Conservation (phyloP, 805 yeast genomes). For the Dipodascopsis uninucleata region DNA sequence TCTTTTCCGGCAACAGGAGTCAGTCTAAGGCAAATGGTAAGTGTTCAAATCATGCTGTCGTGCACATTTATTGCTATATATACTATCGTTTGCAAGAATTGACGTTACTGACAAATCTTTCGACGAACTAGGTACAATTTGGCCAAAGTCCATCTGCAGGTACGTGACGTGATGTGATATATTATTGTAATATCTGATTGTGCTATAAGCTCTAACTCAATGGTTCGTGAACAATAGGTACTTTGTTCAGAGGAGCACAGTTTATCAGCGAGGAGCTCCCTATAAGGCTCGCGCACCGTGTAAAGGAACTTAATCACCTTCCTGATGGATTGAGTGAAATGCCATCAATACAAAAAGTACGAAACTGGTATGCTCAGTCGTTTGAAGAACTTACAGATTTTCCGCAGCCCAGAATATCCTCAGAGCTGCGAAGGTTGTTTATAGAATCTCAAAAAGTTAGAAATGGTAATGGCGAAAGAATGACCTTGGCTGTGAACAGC, state of each 20-base stretch:
- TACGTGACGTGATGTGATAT: constrained; percentile 35
- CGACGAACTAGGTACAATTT: constrained; percentile 62
- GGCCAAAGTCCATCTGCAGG: constrained; percentile 79
- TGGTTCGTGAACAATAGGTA: constrained; percentile 23
- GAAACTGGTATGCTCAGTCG: constrained; percentile 87
- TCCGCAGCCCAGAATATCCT: constrained; percentile 52
- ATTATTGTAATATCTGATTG: background rate
- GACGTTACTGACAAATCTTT: no score
- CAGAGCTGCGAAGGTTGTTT: constrained; percentile 42
- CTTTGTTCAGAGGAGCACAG: constrained; percentile 67
- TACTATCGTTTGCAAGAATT: background rate
- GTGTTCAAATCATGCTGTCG: background rate
- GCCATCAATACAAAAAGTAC: constrained; percentile 72
- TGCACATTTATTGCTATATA: background rate
- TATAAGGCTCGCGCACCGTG: constrained; percentile 78
- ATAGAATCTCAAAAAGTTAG: constrained; percentile 25
- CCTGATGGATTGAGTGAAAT: constrained; percentile 70
- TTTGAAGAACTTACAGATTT: constrained; percentile 75
- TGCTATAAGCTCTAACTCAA: no score
- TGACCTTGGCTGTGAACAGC: constrained; percentile 15
- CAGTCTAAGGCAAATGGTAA: constrained; percentile 75
- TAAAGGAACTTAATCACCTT: constrained; percentile 73
- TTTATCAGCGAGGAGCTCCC: constrained; percentile 73
- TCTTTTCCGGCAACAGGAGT: constrained; percentile 78
- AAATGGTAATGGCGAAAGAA: constrained; percentile 10